phyloP scores from a whole-genome alignment of 495 filamentous ascomycete genomes.

The Aspergillus olivimuriae region DNA sequence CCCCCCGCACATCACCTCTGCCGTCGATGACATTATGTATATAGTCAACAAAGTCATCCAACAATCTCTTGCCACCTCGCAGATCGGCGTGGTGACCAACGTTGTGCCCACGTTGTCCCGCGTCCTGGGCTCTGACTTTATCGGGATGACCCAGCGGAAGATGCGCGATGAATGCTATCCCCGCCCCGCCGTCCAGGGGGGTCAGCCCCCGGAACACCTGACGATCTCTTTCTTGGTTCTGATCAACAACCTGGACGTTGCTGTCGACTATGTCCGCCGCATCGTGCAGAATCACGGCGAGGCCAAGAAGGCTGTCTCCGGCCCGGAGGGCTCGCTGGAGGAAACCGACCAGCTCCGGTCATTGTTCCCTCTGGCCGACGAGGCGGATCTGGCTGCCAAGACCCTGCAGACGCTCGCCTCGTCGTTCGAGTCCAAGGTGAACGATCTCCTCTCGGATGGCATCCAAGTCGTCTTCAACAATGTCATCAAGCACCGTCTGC shows the following conservation, averaged over 20 bases:
- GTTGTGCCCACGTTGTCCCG: constrained; percentile 76
- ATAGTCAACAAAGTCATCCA: constrained; percentile 89
- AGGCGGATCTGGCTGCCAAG: constrained; percentile 58
- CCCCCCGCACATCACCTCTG: constrained; percentile 86
- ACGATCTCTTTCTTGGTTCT: constrained; percentile 82
- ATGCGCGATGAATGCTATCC: constrained; percentile 96
- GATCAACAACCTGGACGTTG: constrained; percentile 90
- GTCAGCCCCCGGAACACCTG: constrained; percentile 74
- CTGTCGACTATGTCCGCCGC: constrained; percentile 80
- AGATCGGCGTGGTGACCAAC: constrained; percentile 62
- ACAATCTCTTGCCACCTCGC: constrained; percentile 78
- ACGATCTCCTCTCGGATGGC: constrained; percentile 76
- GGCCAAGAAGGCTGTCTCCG: constrained; percentile 23
- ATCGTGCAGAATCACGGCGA: constrained; percentile 67
- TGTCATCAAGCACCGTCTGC: constrained; percentile 77
- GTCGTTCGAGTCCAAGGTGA: constrained; percentile 67
- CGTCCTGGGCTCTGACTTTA: constrained; percentile 87
- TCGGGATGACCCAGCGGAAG: constrained; percentile 94
- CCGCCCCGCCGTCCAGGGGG: constrained; percentile 64
- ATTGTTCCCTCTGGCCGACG: constrained; percentile 72
- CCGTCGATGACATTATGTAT: constrained; percentile 99
- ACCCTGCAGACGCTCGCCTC: constrained; percentile 62
- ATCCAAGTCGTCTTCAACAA: constrained; percentile 80
- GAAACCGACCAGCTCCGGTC: constrained; percentile 41
- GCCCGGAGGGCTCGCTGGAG: constrained; percentile 15